These are phyloP conservation scores for Cordyceps tenuipes DNA, from an alignment of 2,329 filamentous ascomycete genomes.

Conservation along the genomic window DNA sequence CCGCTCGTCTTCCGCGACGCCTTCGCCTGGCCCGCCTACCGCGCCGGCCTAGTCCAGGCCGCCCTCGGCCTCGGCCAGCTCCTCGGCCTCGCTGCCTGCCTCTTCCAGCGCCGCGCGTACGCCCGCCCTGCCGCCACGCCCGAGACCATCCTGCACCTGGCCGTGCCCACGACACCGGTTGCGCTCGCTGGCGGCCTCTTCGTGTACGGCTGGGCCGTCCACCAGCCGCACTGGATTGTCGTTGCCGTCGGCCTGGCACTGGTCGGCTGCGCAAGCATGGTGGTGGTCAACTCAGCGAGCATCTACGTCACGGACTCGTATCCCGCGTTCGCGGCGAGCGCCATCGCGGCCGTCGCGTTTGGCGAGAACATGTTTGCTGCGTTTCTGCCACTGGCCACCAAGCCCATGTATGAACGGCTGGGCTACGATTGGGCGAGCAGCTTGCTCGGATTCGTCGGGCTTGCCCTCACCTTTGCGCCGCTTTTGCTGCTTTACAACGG, in stretches of 20 bases:
- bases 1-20: conserved; percentile 10
- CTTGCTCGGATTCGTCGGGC: conserved; percentile 10
- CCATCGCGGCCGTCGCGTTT: conserved; percentile 13
- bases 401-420: conserved; percentile 12
- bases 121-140: conserved; percentile 7
- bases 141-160: conserved; percentile 12
- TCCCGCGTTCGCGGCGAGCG: conserved; percentile 11
- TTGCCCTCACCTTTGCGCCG: conserved; percentile 11
- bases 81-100: conserved; percentile 6
- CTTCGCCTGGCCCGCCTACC: conserved; percentile 7
- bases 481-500: conserved; percentile 6
- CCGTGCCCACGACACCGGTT: conserved; percentile 9
- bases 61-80: conserved; percentile 13
- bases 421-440: conserved; percentile 13
- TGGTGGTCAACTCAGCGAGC: conserved; percentile 10
- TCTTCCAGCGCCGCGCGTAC: conserved; percentile 9
- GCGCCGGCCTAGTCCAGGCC: conserved; percentile 10
- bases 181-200: conserved; percentile 12
- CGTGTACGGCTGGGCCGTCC: conserved; percentile 13
- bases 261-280: conserved; percentile 12
- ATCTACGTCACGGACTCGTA: conserved; percentile 14
- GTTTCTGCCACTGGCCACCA: conserved; percentile 12
- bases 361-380: conserved; percentile 13
- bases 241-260: conserved; percentile 9
- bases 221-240: conserved; percentile 13